phyloP scores from a whole-genome alignment of 2,329 filamentous ascomycete genomes.

The Fusarium sp. region DNA sequence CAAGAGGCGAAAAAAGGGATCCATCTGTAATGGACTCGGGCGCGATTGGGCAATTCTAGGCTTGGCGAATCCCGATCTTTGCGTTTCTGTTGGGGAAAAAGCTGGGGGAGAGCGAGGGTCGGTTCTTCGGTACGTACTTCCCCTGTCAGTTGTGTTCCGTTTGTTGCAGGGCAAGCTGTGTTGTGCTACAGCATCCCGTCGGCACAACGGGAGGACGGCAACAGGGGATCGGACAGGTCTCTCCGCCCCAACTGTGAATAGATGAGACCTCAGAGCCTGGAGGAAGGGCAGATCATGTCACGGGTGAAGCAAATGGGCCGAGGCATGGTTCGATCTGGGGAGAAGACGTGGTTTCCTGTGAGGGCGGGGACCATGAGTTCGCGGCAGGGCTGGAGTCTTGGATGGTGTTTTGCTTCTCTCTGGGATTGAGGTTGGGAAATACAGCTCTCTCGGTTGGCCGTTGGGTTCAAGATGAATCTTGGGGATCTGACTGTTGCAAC shows the following conservation, averaged over 20 bases:
- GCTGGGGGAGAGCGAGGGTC: conserved; percentile 39
- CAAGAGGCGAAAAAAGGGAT: conserved; percentile 2
- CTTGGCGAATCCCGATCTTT: conserved; percentile 43
- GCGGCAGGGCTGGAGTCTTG: conserved; percentile 33
- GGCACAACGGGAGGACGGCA: conserved; percentile 30
- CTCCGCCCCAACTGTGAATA: conserved; percentile 8
- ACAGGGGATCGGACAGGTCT: not conserved
- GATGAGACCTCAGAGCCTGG: not conserved
- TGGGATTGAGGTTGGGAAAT: not conserved
- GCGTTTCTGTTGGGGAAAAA: conserved; percentile 45
- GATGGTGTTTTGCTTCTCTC: conserved; percentile 4
- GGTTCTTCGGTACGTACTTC: conserved; percentile 19
- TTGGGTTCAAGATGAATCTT: not conserved
- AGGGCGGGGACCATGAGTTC: conserved; percentile 19
- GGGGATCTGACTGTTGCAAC: conserved; percentile 5
- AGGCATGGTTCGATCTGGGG: conserved; percentile 39
- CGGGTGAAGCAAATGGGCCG: conserved; percentile 34
- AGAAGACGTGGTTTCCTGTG: not conserved
- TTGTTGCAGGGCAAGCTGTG: not conserved
- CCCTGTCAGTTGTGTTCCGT: not conserved
- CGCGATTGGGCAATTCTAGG: conserved; percentile 20
- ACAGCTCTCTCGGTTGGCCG: conserved; percentile 4
- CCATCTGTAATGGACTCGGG: conserved; percentile 9
- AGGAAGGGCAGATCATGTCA: conserved; percentile 23
- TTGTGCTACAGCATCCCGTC: conserved; percentile 2